Conservation (phyloP, 2,329 filamentous ascomycete genomes). For the Penicillium sp. region DNA sequence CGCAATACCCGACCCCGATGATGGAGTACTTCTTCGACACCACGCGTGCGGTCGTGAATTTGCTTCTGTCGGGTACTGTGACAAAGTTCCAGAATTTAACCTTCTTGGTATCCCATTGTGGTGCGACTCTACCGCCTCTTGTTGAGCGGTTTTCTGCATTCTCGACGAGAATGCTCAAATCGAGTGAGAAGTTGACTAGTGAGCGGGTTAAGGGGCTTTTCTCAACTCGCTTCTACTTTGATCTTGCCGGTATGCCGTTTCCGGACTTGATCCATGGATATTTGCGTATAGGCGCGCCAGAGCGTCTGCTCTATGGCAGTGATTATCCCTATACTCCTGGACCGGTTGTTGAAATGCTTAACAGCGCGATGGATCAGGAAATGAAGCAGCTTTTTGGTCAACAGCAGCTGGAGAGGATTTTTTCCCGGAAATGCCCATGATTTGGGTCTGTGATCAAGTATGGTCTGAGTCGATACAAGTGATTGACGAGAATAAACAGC, state of each 20-base stretch:
- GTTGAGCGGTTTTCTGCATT: conserved; percentile 3
- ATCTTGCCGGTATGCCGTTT: background rate
- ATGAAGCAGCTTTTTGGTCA: background rate
- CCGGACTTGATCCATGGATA: background rate
- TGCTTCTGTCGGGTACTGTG: background rate
- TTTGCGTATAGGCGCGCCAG: background rate
- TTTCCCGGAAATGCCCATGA: background rate
- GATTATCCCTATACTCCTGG: conserved; percentile 3
- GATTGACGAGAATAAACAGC: too few relatives aligned
- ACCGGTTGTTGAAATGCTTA: background rate
- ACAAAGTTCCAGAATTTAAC: background rate
- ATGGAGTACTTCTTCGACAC: conserved; percentile 3
- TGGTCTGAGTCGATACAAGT: too few relatives aligned
- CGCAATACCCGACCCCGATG: conserved; percentile 1
- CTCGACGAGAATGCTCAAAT: background rate
- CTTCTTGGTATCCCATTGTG: conserved; percentile 1
- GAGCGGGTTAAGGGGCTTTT: background rate
- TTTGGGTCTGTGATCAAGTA: background rate
- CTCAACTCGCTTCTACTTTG: background rate
- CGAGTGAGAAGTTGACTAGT: background rate
- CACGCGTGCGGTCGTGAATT: background rate
- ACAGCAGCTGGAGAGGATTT: background rate
- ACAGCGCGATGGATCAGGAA: background rate
- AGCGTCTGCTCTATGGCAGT: background rate
- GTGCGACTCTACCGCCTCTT: background rate